A percentile compares a stretch with the other conserved stretches of the same genome.
Evolutionary conservation across 306 rosid genomes (phyloP).

Genomic region (Cucurbita argyrosperma): DNA sequence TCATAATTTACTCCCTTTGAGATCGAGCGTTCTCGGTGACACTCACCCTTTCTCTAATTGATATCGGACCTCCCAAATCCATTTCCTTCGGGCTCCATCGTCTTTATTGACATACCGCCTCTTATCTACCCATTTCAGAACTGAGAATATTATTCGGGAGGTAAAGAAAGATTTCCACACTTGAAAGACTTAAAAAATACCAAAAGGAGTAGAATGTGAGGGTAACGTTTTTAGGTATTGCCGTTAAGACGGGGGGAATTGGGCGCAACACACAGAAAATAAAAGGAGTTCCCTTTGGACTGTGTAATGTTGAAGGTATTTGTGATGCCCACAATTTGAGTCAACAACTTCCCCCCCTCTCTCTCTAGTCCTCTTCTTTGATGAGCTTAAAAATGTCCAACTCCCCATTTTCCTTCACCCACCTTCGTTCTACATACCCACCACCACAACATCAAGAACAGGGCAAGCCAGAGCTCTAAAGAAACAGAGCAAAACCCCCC

Average conservation of each 20-base stretch:
- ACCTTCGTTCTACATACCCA: not conserved
- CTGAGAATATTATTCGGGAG: no score
- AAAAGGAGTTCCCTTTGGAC: constrained; percentile 13
- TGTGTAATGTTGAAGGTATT: constrained; percentile 24
- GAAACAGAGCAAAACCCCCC: not conserved
- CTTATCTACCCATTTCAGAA: no score
- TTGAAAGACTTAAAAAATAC: no score
- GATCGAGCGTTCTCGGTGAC: no score
- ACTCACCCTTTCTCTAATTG: no score
- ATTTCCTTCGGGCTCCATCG: no score
- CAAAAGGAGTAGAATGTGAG: constrained; percentile 4
- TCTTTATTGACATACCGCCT: no score
- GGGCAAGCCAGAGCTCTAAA: not conserved
- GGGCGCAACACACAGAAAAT: not conserved
- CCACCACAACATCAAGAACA: not conserved
- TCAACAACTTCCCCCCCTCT: not conserved
- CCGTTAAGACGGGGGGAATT: constrained; percentile 26
- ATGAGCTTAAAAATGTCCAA: not conserved
- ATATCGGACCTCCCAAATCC: no score
- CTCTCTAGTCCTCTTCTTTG: not conserved
- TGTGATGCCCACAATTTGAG: constrained; percentile 9
- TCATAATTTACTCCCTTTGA: no score
- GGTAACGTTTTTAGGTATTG: constrained; percentile 33
- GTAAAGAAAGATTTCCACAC: no score
- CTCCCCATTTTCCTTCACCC: not conserved